Evolutionary conservation across 495 filamentous ascomycete genomes (phyloP).

Genomic region (Xylaria curta): DNA sequence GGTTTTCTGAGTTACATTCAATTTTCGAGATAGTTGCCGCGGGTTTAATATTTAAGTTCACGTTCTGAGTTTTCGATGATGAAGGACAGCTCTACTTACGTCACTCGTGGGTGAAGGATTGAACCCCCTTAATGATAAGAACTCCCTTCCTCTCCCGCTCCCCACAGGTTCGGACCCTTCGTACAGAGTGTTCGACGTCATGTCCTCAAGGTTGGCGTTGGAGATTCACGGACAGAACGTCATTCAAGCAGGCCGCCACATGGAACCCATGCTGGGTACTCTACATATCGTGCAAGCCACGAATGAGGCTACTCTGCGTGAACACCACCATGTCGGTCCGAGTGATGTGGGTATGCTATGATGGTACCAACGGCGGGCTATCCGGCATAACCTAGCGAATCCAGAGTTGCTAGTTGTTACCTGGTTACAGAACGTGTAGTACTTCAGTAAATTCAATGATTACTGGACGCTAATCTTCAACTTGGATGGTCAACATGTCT

Average conservation of each 20-base stretch:
- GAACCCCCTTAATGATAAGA: neutral
- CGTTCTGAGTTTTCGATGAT: neutral
- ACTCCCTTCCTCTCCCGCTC: neutral
- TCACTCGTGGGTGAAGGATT: conserved; percentile 18
- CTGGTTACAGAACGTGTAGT: neutral
- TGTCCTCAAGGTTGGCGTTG: conserved; percentile 22
- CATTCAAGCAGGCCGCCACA: conserved; percentile 36
- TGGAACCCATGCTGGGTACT: conserved; percentile 23
- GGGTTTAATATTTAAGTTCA: conserved; percentile 20
- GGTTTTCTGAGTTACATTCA: neutral
- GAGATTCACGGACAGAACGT: conserved; percentile 30
- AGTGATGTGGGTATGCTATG: neutral
- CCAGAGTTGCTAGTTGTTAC: conserved; percentile 12
- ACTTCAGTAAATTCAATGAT: neutral
- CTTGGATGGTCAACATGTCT: neutral
- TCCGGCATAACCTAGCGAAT: neutral
- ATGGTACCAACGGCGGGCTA: neutral
- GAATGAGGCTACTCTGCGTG: conserved; percentile 30
- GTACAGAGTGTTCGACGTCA: conserved; percentile 38
- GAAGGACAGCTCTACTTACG: conserved; percentile 17
- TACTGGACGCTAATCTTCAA: neutral
- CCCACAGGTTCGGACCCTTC: conserved; percentile 24
- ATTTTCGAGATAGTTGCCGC: neutral
- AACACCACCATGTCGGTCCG: conserved; percentile 1
- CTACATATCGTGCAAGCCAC: conserved; percentile 33